These are phyloP conservation scores for Monilinia aucupariae DNA, from an alignment of 2,329 filamentous ascomycete genomes.

Conservation along the genomic window DNA sequence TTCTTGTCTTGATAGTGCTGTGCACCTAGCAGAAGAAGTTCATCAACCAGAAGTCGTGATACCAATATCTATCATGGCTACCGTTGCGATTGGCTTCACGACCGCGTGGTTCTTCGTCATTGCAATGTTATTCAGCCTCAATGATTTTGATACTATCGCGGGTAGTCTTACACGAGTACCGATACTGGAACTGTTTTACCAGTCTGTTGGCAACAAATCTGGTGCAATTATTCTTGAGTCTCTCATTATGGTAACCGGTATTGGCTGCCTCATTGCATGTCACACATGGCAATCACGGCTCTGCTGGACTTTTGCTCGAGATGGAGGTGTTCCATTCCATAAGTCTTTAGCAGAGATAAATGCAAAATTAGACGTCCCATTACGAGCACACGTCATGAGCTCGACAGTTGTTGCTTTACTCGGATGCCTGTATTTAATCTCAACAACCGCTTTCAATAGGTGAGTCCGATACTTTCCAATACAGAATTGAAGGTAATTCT, in stretches of 20 bases:
- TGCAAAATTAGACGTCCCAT: conserved; percentile 11
- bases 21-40: conserved; percentile 16
- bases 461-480: not conserved
- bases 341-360: conserved; percentile 10
- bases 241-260: conserved; percentile 7
- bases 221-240: conserved; percentile 12
- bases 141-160: conserved; percentile 15
- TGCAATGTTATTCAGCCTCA: conserved; percentile 15
- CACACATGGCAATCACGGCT: conserved; percentile 16
- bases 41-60: conserved; percentile 14
- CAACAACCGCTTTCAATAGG: conserved; percentile 17
- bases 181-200: conserved; percentile 12
- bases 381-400: conserved; percentile 15
- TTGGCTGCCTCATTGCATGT: conserved; percentile 11
- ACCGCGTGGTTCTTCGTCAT: conserved; percentile 15
- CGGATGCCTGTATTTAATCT: conserved; percentile 3
- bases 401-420: conserved; percentile 11
- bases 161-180: conserved; percentile 1
- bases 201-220: not conserved
- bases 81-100: conserved; percentile 12
- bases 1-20: conserved; percentile 15
- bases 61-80: conserved; percentile 13
- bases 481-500: not conserved
- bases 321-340: conserved; percentile 14
- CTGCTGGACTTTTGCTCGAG: conserved; percentile 17